Base-by-base conservation (phyloP, 257 asterid genomes). In the Gentiana straminea region DNA sequence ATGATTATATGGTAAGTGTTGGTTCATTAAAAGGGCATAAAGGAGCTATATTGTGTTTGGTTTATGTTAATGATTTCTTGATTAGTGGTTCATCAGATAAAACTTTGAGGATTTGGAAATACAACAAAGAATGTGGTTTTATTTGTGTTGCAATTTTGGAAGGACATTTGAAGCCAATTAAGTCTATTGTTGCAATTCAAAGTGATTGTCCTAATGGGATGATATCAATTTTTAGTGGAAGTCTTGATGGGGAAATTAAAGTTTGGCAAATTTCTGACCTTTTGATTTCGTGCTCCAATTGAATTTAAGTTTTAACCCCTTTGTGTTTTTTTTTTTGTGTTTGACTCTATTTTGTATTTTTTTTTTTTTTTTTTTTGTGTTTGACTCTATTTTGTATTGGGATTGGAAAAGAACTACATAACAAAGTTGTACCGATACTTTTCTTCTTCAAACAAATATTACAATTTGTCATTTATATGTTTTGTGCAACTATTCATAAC, bases 31-130 rank as follows among this genome's bases (percentile, higher is more conserved):
- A 49, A 39, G 84, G 91, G 54, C 91, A 82, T 15, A 67, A 24
- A 68, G 82, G 84, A 8, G 79, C 82, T 0, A 45, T 82, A 15
- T 50, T 82, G 68, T 58, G 84, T 47, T 66, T 82, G 36, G 55
- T 33, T 55, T 15, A 41, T 55, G 76, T 77, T 38, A 71, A 73
- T 24, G 77, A 54, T 12, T 38, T 73, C 34, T 15, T 82, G 44
- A 66, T 82, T 8, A 82, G 91, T 71, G 84, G 86, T 4, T 82
- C 91, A 53, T 75, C 79, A 0, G 91, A 82, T 58, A 52, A 39
- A 36, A 82, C 73, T 0, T 67, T 79, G 45, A 66, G 86, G 9
- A 58, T 82, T n/a, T 82, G 91, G 91, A 70, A 63, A 68, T 5
- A 52, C 13, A 64, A 51, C 0, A 62, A 59, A 34, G 74, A 48